These are phyloP conservation scores for Apiotrichum montevideense DNA, from an alignment of 1,284 basidiomycete species.

Conservation along the genomic window DNA sequence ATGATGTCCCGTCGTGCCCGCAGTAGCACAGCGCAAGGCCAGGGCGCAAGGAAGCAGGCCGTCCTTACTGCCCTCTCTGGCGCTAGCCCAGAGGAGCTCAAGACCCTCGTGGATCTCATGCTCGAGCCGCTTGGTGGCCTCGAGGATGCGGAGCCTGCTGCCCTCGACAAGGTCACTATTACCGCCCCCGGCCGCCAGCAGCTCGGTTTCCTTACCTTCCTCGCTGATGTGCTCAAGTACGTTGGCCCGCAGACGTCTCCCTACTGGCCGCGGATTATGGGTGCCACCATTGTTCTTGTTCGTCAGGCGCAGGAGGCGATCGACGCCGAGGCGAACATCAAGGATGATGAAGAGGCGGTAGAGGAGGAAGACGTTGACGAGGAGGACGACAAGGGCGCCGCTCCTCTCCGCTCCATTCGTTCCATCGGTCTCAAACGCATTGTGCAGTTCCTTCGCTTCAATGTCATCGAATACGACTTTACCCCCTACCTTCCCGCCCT, in stretches of 20 bases:
- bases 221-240: constrained; percentile 75
- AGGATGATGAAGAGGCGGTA: constrained; percentile 38
- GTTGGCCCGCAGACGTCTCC: constrained; percentile 63
- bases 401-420: constrained; percentile 60
- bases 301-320: constrained; percentile 60
- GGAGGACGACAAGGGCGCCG: constrained; percentile 40
- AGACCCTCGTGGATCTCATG: constrained; percentile 81
- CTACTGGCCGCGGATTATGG: constrained; percentile 69
- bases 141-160: not conserved
- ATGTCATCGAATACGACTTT: constrained; percentile 66
- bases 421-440: constrained; percentile 80
- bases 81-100: constrained; percentile 68
- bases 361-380: constrained; percentile 43
- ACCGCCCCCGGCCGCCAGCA: constrained; percentile 62
- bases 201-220: constrained; percentile 71
- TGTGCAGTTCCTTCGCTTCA: constrained; percentile 74
- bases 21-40: constrained; percentile 53
- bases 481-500: constrained; percentile 61
- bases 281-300: constrained; percentile 60
- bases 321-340: constrained; percentile 41
- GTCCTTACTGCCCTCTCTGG: constrained; percentile 67
- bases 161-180: constrained; percentile 11
- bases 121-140: constrained; percentile 59
- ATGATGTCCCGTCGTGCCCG: constrained; percentile 78
- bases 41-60: constrained; percentile 67